Evolutionary conservation across 805 yeast genomes (phyloP).

Genomic region (Cyberlindnera veronae): DNA sequence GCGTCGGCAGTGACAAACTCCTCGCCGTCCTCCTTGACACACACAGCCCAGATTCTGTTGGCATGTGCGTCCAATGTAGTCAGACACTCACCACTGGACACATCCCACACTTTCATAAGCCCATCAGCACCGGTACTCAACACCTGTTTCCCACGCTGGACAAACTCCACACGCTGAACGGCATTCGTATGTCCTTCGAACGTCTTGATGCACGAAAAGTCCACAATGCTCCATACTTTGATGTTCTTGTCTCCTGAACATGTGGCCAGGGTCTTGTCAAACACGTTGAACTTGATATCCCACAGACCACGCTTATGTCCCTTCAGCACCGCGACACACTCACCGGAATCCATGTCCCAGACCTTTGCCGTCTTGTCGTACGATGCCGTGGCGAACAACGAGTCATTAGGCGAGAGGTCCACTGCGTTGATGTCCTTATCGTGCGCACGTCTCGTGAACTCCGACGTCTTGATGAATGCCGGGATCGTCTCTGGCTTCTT

Average conservation of each 20-base stretch:
- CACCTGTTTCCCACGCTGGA: conserved; percentile 63
- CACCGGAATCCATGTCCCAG: conserved; percentile 87
- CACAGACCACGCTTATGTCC: conserved; percentile 96
- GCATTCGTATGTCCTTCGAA: conserved; percentile 95
- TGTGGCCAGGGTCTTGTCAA: conserved; percentile 73
- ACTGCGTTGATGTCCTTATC: conserved; percentile 92
- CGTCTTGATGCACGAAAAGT: conserved; percentile 72
- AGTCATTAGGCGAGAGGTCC: conserved; percentile 89
- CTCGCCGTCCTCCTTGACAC: conserved; percentile 60
- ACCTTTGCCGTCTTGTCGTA: conserved; percentile 89
- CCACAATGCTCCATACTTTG: conserved; percentile 82
- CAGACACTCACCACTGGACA: conserved; percentile 68
- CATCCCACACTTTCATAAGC: conserved; percentile 86
- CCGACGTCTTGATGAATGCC: conserved; percentile 53
- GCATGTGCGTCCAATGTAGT: conserved; percentile 90
- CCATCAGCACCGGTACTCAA: conserved; percentile 90
- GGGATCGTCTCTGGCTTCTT: conserved; percentile 55
- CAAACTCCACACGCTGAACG: conserved; percentile 75
- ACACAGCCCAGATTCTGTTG: conserved; percentile 91
- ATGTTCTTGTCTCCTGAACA: conserved; percentile 92
- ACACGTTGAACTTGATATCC: conserved; percentile 81
- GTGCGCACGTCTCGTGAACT: conserved; percentile 92
- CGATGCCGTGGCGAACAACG: conserved; percentile 85
- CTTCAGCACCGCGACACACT: conserved; percentile 73
- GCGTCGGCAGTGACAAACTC: conserved; percentile 87